Evolutionary conservation across 2,329 filamentous ascomycete species (phyloP).

Genomic region (Calonectria montana): DNA sequence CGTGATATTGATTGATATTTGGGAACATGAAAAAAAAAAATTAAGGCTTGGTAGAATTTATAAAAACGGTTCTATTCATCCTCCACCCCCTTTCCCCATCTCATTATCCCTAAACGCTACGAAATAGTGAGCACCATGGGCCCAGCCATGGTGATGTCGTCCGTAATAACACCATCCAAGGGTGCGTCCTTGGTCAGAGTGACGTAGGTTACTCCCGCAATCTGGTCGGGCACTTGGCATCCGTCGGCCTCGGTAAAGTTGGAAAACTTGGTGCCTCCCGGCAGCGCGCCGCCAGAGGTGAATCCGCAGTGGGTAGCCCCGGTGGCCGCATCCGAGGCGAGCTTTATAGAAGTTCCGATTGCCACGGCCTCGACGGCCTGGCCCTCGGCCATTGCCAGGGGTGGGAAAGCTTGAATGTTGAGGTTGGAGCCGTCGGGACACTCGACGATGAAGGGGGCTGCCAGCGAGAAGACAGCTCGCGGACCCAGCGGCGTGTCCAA

Average conservation of each 20-base stretch:
- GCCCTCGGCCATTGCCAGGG: slow-evolving; percentile 62
- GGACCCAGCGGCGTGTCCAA: slow-evolving; percentile 78
- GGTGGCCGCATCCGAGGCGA: slow-evolving; percentile 63
- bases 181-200: slow-evolving; percentile 69
- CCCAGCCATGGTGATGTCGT: slow-evolving; percentile 75
- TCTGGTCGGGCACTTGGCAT: slow-evolving; percentile 71
- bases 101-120: slow-evolving; percentile 35
- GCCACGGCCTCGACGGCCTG: slow-evolving; percentile 53
- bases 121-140: slow-evolving; percentile 68
- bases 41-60: background rate
- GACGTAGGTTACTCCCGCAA: slow-evolving; percentile 75
- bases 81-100: too few relatives aligned
- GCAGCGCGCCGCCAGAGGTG: slow-evolving; percentile 67
- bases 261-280: slow-evolving; percentile 71
- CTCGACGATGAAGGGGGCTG: slow-evolving; percentile 76
- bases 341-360: slow-evolving; percentile 44
- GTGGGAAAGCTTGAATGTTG: slow-evolving; percentile 69
- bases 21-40: background rate
- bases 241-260: slow-evolving; percentile 62
- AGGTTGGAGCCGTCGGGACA: slow-evolving; percentile 75
- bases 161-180: slow-evolving; percentile 63
- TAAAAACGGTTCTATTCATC: too few relatives aligned
- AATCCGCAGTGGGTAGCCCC: slow-evolving; percentile 73
- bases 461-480: slow-evolving; percentile 78
- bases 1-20: too few relatives aligned